A percentile compares a stretch with the other conserved stretches of the same genome.
These are phyloP conservation scores for Cercophora newfieldiana DNA, from an alignment of 495 filamentous ascomycete genomes.

Conservation along the genomic window DNA sequence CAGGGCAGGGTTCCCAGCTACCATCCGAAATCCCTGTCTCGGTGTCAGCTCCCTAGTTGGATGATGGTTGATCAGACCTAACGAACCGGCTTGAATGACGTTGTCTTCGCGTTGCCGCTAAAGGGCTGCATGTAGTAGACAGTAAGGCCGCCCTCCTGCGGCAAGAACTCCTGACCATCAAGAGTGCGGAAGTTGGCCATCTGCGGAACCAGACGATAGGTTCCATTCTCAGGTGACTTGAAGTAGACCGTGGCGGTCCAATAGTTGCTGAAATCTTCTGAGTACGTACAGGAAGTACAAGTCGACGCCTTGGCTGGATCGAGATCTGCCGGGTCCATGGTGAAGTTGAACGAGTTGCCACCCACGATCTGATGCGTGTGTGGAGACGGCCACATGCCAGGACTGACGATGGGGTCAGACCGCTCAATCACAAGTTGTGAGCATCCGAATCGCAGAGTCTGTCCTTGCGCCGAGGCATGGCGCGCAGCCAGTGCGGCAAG, in stretches of 20 bases:
- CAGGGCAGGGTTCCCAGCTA: conserved; percentile 59
- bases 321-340: conserved; percentile 27
- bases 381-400: conserved; percentile 20
- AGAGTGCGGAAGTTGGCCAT: conserved; percentile 11
- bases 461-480: background rate
- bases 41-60: background rate
- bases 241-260: conserved; percentile 44
- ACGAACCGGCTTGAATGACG: conserved; percentile 38
- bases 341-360: conserved; percentile 28
- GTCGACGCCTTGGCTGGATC: conserved; percentile 25
- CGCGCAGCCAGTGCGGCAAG: background rate
- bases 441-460: conserved; percentile 18
- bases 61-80: background rate
- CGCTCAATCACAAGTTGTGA: conserved; percentile 22
- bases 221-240: conserved; percentile 33
- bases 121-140: conserved; percentile 43
- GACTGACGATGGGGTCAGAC: conserved; percentile 22
- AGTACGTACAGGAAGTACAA: conserved; percentile 34
- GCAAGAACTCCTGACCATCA: background rate
- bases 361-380: conserved; percentile 25
- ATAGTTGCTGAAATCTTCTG: conserved; percentile 39
- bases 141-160: conserved; percentile 34
- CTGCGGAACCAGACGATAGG: conserved; percentile 39
- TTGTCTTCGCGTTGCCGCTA: conserved; percentile 35
- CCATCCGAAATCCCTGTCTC: conserved; percentile 61